Evolutionary conservation across 2,329 filamentous ascomycete species (phyloP), one percentile per base, ranked within the genome.

Genomic region (Xylaria sp.): DNA sequence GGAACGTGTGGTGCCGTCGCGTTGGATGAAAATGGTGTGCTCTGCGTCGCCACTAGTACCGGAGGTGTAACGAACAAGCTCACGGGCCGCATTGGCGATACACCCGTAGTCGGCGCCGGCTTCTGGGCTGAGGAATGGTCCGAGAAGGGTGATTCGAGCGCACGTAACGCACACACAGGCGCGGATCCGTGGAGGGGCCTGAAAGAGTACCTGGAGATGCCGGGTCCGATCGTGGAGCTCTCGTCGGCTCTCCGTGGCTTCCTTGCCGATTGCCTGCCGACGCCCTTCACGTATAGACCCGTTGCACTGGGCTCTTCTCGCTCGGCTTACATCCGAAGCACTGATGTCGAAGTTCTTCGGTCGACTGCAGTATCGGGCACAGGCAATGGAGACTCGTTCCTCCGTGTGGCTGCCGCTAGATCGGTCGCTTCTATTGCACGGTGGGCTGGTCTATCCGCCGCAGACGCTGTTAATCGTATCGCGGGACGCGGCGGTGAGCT

Each of bases 111-210:
- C 0, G 94, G 94, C 0, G 92, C 94, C 0, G 94, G 94, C 0
- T 97, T 94, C 80, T 97, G 94, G 93, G 93, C 94, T 0, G 94
- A 97, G 78, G 88, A 94, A 73, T 97, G 93, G 93, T 80, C 81
- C 8, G 87, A 90, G 65, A 80, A 83, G 1, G 80, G 79, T 1
- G 79, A 81, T 46, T 75, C 79, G 7, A 80, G 77, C 0, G 70
- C 65, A 20, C 63, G 48, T 65, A 66, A 66, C 50, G 50, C 51
- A 13, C 59, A 15, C 3, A 20, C 60, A 28, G 65, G 39, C 2
- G 46, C 5, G 18, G 65, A 65, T 18, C 34, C 61, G 37, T 81
- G 65, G 73, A 76, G n/a, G 34, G 65, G 52, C 2, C 44, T 72
- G 59, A 68, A 25, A 8, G 51, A 64, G n/a, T 69, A 71, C 57